A percentile compares a stretch with the other conserved stretches of the same genome.
Conservation (phyloP, 106 monocot species). For the Allium fistulosum region DNA sequence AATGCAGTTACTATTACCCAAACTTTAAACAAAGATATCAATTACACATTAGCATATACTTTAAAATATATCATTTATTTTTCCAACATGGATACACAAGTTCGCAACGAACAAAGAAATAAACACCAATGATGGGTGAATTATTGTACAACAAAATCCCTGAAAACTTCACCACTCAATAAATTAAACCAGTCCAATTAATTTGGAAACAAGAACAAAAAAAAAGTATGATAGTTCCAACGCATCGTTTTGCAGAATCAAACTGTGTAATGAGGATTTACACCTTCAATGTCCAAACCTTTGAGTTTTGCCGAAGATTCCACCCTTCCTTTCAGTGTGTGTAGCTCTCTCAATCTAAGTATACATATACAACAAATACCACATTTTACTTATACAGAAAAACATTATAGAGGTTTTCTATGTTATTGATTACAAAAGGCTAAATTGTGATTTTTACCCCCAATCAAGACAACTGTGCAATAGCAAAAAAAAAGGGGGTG, state of each 20-base stretch:
- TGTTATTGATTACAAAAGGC: no score
- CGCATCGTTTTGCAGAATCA: constrained; percentile 4
- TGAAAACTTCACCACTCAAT: neutral
- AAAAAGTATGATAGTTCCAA: neutral
- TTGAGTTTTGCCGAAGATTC: constrained; percentile 51
- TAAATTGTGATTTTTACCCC: no score
- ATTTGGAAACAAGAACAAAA: constrained; percentile 5
- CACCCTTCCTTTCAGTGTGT: constrained; percentile 59
- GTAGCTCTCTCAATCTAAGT: constrained; percentile 47
- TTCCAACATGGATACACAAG: no score
- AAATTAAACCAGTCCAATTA: neutral
- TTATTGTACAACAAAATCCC: neutral
- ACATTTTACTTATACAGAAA: neutral
- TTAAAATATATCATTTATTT: no score
- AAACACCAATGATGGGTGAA: neutral
- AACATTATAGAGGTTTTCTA: neutral
- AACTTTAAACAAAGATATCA: no score
- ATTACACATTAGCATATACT: no score
- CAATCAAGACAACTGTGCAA: no score
- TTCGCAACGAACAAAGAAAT: neutral
- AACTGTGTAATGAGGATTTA: constrained; percentile 57
- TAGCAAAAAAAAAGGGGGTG: no score
- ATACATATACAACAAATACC: neutral
- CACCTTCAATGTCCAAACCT: constrained; percentile 53
- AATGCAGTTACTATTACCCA: no score